A percentile compares a stretch with the other conserved stretches of the same genome.
These are phyloP conservation scores for Tricholoma sp. DNA, from an alignment of 768 basidiomycete genomes.

Conservation along the genomic window DNA sequence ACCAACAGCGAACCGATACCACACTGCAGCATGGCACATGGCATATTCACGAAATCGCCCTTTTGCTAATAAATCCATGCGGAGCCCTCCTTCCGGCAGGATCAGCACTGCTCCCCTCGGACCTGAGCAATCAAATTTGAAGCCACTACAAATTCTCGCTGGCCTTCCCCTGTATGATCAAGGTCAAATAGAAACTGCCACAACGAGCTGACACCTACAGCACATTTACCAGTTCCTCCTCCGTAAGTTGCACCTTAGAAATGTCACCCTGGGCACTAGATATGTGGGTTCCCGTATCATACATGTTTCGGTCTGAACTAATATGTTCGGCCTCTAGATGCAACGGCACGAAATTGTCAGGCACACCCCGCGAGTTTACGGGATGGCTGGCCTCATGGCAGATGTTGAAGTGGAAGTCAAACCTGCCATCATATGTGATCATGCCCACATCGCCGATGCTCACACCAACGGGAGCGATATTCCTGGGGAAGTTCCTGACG, in stretches of 20 bases:
- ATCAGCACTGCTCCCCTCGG: slow-evolving; percentile 7
- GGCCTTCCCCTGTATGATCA: neutral
- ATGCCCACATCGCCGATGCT: slow-evolving; percentile 19
- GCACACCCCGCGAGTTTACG: slow-evolving; percentile 12
- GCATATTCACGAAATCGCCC: slow-evolving; percentile 7
- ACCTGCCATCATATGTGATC: slow-evolving; percentile 17
- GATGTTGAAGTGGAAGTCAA: slow-evolving; percentile 17
- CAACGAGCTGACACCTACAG: neutral
- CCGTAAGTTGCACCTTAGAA: neutral
- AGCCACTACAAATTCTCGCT: neutral
- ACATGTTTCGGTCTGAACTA: neutral
- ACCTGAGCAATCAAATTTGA: neutral
- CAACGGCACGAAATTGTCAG: slow-evolving; percentile 11
- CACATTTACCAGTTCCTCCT: neutral
- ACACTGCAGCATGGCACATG: slow-evolving; percentile 4
- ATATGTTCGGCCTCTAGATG: neutral
- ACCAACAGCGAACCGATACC: slow-evolving; percentile 11
- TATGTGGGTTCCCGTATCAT: neutral
- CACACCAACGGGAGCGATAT: slow-evolving; percentile 17
- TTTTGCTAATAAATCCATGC: slow-evolving; percentile 6
- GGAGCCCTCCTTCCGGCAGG: slow-evolving; percentile 9
- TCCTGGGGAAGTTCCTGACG: slow-evolving; percentile 11
- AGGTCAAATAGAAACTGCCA: neutral
- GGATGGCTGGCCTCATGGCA: slow-evolving; percentile 10
- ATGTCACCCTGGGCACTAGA: neutral